Base-by-base conservation (phyloP, 2,329 filamentous ascomycete genomes). In the Zymoseptoria tritici region DNA sequence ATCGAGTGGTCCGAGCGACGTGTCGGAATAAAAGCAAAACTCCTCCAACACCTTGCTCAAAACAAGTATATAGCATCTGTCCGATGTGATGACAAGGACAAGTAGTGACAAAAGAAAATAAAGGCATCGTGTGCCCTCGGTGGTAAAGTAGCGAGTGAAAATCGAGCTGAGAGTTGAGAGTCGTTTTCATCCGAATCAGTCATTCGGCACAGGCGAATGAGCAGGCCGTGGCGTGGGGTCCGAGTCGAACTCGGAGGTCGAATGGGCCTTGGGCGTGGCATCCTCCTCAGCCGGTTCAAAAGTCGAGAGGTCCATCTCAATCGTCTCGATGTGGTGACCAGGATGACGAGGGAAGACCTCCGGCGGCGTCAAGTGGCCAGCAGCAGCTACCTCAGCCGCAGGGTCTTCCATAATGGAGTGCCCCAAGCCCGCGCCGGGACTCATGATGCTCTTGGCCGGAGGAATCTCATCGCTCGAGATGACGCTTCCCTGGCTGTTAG, bases 401-500 rank as follows among this genome's bases (percentile, higher is more conserved):
- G 68, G 68, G 29, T 78, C 76, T 60, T 79, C 76, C 2, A 71
- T 68, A 49, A 78, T 79, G 24, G 62, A 61, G 46, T 58, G 49
- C 5, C 60, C 57, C 21, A 54, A 56, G 49, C 59, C 59, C 8
- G 54, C 49, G n/a, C 50, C 57, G n/a, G 60, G 31, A n/a, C 50
- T 53, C 29, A 53, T 53, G 2, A 63, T 60, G 13, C 52, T 53
- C 29, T 55, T 53, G 2, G 64, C 59, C n/a, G 64, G 61, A 19
- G 71, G 65, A 55, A 77, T 64, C 53, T 80, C 78, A 52, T 81
- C 79, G 26, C 77, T 72, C 7, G 78, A 80, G 52, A 81, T 76
- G 49, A 80, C 83, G 70, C 92, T 96, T 54, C 95, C 93, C 68
- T 93, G 88, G 70, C 91, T 96, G 73, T 96, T 96, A 20, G 93